Conservation (phyloP, 176 grass and related monocot genomes). For the Olyra latifolia region DNA sequence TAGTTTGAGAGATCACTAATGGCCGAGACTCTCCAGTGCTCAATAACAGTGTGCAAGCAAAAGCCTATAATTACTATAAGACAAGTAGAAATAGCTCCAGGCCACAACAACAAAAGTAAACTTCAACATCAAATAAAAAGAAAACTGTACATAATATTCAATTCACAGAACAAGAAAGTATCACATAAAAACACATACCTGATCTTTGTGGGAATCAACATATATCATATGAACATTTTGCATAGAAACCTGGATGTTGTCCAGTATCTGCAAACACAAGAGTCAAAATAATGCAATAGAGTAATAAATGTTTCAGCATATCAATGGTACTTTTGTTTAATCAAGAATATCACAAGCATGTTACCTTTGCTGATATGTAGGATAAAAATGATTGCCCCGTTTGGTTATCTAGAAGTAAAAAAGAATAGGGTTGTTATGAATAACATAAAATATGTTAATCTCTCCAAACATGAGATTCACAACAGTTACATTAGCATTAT, state of each 20-base stretch:
- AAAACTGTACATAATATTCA: conserved; percentile 5
- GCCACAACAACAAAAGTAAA: conserved; percentile 24
- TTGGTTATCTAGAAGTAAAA: conserved; percentile 75
- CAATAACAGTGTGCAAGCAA: neutral
- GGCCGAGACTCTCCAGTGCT: neutral
- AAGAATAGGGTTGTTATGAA: conserved; percentile 30
- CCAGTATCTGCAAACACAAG: conserved; percentile 73
- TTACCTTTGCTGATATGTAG: conserved; percentile 96
- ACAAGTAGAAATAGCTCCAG: neutral
- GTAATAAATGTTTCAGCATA: conserved; percentile 24
- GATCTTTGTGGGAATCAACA: conserved; percentile 61
- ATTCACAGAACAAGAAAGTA: conserved; percentile 10
- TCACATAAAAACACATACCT: conserved; percentile 49
- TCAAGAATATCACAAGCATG: conserved; percentile 28
- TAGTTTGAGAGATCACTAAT: neutral
- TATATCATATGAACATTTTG: conserved; percentile 85
- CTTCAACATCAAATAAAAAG: conserved; percentile 16
- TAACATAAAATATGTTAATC: neutral
- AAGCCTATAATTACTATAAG: neutral
- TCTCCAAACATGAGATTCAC: conserved; percentile 8
- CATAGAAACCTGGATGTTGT: conserved; percentile 92
- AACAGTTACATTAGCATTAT: conserved; percentile 3
- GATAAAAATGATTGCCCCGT: conserved; percentile 96
- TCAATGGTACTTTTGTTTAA: conserved; percentile 30
- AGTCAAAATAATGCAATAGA: conserved; percentile 26